A percentile compares a stretch with the other conserved stretches of the same genome.
Evolutionary conservation across 2,329 filamentous ascomycete genomes (phyloP).

Genomic region (Thermochaetoides dissita): DNA sequence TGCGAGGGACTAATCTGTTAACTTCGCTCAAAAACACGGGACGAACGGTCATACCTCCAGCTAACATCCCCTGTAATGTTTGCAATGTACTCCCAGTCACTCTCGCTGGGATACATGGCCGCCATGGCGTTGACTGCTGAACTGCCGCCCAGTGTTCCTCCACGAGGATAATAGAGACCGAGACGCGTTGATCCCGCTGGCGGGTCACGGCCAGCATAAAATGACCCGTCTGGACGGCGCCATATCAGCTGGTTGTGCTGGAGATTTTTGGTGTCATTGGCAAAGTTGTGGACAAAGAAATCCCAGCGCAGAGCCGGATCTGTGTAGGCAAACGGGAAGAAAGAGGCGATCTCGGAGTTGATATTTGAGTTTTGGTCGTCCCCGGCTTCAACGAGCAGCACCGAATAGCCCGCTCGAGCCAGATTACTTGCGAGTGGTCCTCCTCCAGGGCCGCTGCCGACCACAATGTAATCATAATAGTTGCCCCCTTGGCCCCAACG

Average conservation of each 20-base stretch:
- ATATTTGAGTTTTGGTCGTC: conserved; percentile 32
- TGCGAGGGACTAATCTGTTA: conserved; percentile 15
- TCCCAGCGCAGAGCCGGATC: conserved; percentile 38
- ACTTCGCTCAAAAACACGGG: conserved; percentile 1
- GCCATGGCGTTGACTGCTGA: conserved; percentile 21
- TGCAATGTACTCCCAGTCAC: conserved; percentile 20
- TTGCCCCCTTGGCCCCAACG: no score
- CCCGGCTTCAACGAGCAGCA: conserved; percentile 40
- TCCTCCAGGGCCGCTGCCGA: conserved; percentile 39
- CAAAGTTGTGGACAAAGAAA: conserved; percentile 42
- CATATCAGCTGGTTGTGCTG: conserved; percentile 39
- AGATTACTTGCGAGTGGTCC: conserved; percentile 37
- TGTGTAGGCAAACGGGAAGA: conserved; percentile 31
- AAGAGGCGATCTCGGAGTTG: conserved; percentile 31
- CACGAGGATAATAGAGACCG: conserved; percentile 26
- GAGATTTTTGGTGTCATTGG: conserved; percentile 31
- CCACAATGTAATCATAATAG: conserved; percentile 35
- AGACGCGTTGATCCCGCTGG: conserved; percentile 15
- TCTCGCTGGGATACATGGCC: conserved; percentile 19
- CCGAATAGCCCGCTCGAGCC: conserved; percentile 36
- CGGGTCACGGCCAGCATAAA: conserved; percentile 18
- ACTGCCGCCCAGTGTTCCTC: conserved; percentile 24
- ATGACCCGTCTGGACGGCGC: conserved; percentile 17
- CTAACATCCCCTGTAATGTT: conserved; percentile 10
- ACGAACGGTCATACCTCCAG: conserved; percentile 8